These are phyloP conservation scores for Barnettozyma salicaria DNA, from an alignment of 805 yeast species.

Conservation along the genomic window DNA sequence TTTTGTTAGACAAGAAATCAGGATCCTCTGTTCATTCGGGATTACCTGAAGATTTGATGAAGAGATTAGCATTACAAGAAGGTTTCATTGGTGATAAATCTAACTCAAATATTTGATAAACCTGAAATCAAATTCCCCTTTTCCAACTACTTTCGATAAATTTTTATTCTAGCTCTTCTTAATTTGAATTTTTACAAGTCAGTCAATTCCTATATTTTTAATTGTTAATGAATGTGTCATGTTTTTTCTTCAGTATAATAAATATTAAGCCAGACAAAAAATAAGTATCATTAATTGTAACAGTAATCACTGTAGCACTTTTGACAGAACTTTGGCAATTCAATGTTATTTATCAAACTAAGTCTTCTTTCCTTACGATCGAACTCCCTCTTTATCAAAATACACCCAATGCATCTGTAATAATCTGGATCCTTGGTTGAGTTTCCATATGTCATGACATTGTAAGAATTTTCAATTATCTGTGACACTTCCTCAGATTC, in stretches of 20 bases:
- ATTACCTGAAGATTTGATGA: conserved; percentile 4
- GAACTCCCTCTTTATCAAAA: conserved; percentile 45
- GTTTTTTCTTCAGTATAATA: not conserved
- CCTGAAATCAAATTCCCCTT: not conserved
- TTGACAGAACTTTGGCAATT: conserved; percentile 30
- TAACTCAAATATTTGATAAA: not conserved
- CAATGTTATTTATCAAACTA: conserved; percentile 18
- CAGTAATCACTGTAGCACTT: conserved; percentile 37
- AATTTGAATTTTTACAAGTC: not conserved
- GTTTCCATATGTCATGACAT: conserved; percentile 42
- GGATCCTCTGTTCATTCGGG: not conserved
- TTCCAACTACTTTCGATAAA: too few relatives aligned
- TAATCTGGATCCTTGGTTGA: conserved; percentile 32
- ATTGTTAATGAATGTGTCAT: not conserved
- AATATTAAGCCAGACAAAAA: not conserved
- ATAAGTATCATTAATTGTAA: conserved; percentile 25
- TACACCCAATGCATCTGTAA: conserved; percentile 50
- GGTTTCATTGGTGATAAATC: conserved; percentile 3
- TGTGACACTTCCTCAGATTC: conserved; percentile 35
- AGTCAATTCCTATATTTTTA: not conserved
- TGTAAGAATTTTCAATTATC: conserved; percentile 48
- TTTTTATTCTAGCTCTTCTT: not conserved
- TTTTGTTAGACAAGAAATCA: not conserved
- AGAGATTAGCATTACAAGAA: conserved; percentile 9
- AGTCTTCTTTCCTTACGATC: conserved; percentile 32